Percentiles rank a stretch among this genome's conserved stretches.
Evolutionary conservation across 2,329 filamentous ascomycete species (phyloP).

Genomic region (Aspergillus fructus): DNA sequence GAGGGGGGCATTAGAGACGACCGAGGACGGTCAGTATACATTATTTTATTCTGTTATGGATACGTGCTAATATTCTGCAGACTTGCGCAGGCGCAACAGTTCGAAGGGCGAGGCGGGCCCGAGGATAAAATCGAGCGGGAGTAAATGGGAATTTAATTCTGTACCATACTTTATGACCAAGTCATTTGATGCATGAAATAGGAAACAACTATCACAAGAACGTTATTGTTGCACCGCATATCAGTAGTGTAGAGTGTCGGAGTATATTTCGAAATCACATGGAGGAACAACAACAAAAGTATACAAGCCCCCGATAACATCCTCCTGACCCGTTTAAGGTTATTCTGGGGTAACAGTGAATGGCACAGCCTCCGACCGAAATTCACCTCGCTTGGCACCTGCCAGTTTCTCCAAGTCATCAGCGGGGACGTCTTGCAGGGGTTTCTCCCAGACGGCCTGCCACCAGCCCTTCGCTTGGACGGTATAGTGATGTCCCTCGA

Average conservation of each 20-base stretch:
- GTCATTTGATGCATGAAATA: background rate
- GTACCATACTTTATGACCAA: constrained; percentile 8
- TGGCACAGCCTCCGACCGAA: constrained; percentile 17
- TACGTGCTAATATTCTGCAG: constrained; percentile 17
- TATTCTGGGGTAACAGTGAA: background rate
- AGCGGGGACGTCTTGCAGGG: constrained; percentile 22
- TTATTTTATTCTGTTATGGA: background rate
- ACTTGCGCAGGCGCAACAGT: constrained; percentile 37
- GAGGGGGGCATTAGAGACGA: constrained; percentile 43
- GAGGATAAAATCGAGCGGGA: constrained; percentile 34
- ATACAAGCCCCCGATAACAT: too few relatives aligned
- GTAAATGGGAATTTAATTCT: constrained; percentile 19
- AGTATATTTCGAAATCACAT: background rate
- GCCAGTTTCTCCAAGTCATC: constrained; percentile 22
- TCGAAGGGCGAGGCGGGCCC: constrained; percentile 35
- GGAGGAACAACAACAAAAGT: too few relatives aligned
- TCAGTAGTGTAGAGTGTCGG: too few relatives aligned
- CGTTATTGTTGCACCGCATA: background rate
- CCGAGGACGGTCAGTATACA: constrained; percentile 33
- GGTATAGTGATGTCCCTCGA: constrained; percentile 32
- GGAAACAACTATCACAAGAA: background rate
- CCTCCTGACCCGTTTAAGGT: background rate
- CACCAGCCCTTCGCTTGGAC: constrained; percentile 35
- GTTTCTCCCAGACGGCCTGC: constrained; percentile 35
- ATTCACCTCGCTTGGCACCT: constrained; percentile 23